Base-by-base conservation (phyloP, 2,329 filamentous ascomycete species). In the Sporothrix sp. region DNA sequence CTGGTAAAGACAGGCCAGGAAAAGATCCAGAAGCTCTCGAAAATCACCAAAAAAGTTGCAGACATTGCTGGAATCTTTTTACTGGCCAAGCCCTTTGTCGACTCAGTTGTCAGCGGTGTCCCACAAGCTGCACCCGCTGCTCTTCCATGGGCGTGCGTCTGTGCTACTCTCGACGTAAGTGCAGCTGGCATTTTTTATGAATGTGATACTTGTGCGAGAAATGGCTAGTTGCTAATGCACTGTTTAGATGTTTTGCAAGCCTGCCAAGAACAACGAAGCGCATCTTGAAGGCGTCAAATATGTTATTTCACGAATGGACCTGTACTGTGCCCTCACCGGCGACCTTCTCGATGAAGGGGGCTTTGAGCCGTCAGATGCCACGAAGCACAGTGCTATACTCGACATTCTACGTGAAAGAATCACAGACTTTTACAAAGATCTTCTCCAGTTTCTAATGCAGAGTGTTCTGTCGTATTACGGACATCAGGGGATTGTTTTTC, bases 291-390 rank as follows among this genome's bases (percentile, higher is more conserved):
- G 57, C 38, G 56, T 58, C 23, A 35, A 49, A 9, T 32, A 58
- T 21, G 53, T 57, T 13, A 52, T 57, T 42, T 58, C 55, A 35
- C 43, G 52, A 45, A 57, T 58, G 53, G 54, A 56, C n/a, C 57
- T 52, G 57, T 58, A 58, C 44, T 57, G 55, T 39, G 50, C 52
- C 23, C 44, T 58, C 6, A 49, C 48, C 32, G 44, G 55, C 48
- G 52, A 56, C 48, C 46, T 58, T 39, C 37, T 57, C 30, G 48
- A 51, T n/a, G 30, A 46, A n/a, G 18, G n/a, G 20, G 23, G 30
- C 8, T 46, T 46, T 10, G 30, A 37, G 40, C 14, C 13, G n/a
- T n/a, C n/a, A n/a, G n/a, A n/a, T 27, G 42, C 55, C 42, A 10
- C 37, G 13, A 33, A 10, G 27, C 38, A 54, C 35, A n/a, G n/a